Evolutionary conservation across 306 rosid species (phyloP).

Genomic region (Notholithocarpus densiflorus): DNA sequence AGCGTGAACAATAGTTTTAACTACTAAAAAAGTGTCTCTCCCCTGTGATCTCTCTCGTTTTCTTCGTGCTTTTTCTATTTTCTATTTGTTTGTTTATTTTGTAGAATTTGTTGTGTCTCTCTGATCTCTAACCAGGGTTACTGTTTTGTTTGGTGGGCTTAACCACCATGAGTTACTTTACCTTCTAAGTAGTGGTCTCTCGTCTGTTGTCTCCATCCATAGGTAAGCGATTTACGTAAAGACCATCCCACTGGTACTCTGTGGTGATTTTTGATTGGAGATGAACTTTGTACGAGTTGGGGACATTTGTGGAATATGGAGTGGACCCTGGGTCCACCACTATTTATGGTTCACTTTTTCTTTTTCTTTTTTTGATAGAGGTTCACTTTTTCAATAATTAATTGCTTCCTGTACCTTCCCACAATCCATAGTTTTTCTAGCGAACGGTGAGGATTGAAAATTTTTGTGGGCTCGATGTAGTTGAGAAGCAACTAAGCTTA

Average conservation of each 20-base stretch:
- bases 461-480: no score
- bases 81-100: background rate
- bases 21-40: no score
- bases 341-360: background rate
- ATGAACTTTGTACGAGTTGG: no score
- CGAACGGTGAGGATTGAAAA: no score
- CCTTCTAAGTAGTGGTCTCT: background rate
- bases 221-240: background rate
- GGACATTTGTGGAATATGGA: no score
- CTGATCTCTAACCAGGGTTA: background rate
- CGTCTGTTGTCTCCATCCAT: no score
- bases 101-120: background rate
- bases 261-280: background rate
- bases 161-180: background rate
- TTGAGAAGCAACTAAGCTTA: no score
- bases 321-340: background rate
- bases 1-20: no score
- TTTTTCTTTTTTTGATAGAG: no score
- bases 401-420: background rate
- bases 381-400: background rate
- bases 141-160: background rate
- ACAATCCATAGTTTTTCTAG: background rate
- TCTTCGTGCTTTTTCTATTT: background rate
- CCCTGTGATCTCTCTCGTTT: no score
- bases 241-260: background rate